phyloP scores from a whole-genome alignment of 768 basidiomycete genomes.

The Suillus decipiens region DNA sequence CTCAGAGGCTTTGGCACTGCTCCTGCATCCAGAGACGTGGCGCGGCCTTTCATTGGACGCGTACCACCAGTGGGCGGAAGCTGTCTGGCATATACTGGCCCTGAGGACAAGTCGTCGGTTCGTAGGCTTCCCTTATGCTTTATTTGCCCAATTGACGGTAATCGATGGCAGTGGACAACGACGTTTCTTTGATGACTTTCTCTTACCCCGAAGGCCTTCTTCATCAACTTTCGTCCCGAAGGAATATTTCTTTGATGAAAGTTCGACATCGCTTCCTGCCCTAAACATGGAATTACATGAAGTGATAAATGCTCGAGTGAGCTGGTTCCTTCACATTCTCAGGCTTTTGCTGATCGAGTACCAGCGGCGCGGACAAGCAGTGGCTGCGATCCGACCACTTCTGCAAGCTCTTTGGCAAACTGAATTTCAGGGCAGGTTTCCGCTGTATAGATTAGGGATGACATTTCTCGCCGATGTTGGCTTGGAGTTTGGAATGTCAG shows the following conservation, averaged over 20 bases:
- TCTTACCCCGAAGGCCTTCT: conserved; percentile 58
- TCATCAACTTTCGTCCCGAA: conserved; percentile 53
- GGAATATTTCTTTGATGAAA: conserved; percentile 55
- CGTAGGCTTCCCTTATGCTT: conserved; percentile 18
- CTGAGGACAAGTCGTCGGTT: conserved; percentile 72
- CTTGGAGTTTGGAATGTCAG: conserved; percentile 75
- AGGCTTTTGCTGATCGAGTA: conserved; percentile 12
- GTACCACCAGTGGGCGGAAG: conserved; percentile 71
- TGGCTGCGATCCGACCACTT: conserved; percentile 62
- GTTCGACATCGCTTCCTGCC: conserved; percentile 33
- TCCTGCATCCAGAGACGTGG: conserved; percentile 75
- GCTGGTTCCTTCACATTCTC: conserved; percentile 25
- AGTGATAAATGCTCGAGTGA: conserved; percentile 42
- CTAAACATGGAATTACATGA: conserved; percentile 46
- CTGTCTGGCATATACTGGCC: conserved; percentile 77
- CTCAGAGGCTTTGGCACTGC: conserved; percentile 55
- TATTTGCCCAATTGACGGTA: conserved; percentile 8
- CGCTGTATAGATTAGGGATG: conserved; percentile 66
- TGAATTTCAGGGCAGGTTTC: conserved; percentile 72
- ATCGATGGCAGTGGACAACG: conserved; percentile 57
- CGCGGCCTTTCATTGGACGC: conserved; percentile 60
- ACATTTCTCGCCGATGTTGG: conserved; percentile 78
- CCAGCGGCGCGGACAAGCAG: conserved; percentile 66
- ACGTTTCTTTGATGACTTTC: conserved; percentile 63
- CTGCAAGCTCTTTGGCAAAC: conserved; percentile 77